phyloP scores from a whole-genome alignment of 768 basidiomycete genomes.

The Steccherinum ochraceum region DNA sequence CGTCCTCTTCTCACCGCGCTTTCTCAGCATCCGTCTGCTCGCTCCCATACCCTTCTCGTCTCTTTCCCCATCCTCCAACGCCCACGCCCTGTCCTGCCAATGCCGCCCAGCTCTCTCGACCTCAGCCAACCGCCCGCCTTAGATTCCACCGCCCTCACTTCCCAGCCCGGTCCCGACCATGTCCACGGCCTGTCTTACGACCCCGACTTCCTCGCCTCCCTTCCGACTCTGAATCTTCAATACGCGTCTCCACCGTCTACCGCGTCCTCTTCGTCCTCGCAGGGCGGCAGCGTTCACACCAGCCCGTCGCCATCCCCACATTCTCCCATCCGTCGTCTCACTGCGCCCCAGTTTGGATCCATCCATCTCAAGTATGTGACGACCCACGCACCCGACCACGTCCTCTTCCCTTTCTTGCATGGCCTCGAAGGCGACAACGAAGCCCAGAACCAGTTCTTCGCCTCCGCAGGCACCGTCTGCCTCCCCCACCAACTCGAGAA shows the following conservation, averaged over 20 bases:
- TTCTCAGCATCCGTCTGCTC: background rate
- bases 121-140: too few species aligned
- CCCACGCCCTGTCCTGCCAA: too few species aligned
- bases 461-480: constrained; percentile 20
- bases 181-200: constrained; percentile 7
- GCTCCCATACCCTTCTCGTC: background rate
- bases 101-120: too few species aligned
- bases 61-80: background rate
- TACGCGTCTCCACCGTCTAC: background rate
- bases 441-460: constrained; percentile 80
- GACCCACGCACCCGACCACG: constrained; percentile 70
- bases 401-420: constrained; percentile 86
- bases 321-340: constrained; percentile 35
- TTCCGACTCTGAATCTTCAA: constrained; percentile 9
- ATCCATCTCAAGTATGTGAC: constrained; percentile 60
- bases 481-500: constrained; percentile 8
- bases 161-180: too few species aligned
- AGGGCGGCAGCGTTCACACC: too few species aligned
- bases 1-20: background rate
- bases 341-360: constrained; percentile 44
- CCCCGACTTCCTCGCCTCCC: constrained; percentile 8
- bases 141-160: too few species aligned
- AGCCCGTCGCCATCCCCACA: constrained; percentile 29
- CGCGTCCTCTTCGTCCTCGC: constrained; percentile 23
- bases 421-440: constrained; percentile 78